phyloP scores from a whole-genome alignment of 495 filamentous ascomycete species.

The Annulohypoxylon nitens region DNA sequence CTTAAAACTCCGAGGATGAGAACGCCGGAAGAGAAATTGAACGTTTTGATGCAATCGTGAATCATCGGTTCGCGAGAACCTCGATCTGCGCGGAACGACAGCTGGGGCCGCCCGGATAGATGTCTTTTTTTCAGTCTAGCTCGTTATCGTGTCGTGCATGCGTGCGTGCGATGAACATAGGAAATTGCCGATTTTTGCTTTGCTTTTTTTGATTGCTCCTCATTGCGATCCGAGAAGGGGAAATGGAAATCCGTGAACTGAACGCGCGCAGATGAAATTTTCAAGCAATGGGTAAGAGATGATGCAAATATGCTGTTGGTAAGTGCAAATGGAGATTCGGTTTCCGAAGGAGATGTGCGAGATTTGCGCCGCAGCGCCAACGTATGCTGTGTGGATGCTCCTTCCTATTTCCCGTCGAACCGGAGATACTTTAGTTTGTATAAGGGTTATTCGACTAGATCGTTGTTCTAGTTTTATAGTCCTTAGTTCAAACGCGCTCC shows the following conservation, averaged over 20 bases:
- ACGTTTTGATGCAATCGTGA: conserved; percentile 3
- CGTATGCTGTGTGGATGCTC: neutral
- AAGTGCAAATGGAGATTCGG: neutral
- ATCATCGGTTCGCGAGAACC: conserved; percentile 10
- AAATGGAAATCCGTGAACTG: neutral
- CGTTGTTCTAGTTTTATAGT: neutral
- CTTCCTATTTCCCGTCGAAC: neutral
- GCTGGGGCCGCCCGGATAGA: conserved; percentile 5
- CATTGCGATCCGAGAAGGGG: neutral
- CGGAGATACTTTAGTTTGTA: neutral
- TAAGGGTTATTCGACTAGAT: neutral
- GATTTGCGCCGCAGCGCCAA: neutral
- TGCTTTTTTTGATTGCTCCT: neutral
- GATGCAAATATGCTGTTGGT: neutral
- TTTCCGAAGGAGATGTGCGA: neutral
- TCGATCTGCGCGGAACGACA: neutral
- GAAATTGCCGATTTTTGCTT: neutral
- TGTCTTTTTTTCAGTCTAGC: conserved; percentile 5
- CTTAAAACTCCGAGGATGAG: neutral
- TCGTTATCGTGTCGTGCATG: conserved; percentile 20
- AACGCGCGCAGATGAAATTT: neutral
- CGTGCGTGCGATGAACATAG: neutral
- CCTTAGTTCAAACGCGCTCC: conserved; percentile 28
- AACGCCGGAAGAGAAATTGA: conserved; percentile 9
- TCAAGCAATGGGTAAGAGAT: neutral